A percentile compares a stretch with the other conserved stretches of the same genome.
Evolutionary conservation across 2,329 filamentous ascomycete species (phyloP).

Genomic region (Ascochyta viciae-villosae): DNA sequence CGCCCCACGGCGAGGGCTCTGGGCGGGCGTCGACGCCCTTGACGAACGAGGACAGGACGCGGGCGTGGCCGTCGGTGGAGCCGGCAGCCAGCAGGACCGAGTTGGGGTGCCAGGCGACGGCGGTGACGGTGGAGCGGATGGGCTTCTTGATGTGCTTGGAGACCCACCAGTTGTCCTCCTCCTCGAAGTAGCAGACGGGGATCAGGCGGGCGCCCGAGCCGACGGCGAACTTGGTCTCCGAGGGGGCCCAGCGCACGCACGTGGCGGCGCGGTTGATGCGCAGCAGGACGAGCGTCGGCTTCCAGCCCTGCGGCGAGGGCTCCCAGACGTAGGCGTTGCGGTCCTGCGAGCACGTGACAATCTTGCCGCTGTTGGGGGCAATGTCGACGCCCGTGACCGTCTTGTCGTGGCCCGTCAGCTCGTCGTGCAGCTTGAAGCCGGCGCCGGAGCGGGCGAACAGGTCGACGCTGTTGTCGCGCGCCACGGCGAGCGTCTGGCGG

Average conservation of each 20-base stretch:
- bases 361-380: conserved; percentile 86
- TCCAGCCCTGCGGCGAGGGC: conserved; percentile 88
- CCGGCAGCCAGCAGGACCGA: conserved; percentile 92
- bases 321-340: conserved; percentile 99
- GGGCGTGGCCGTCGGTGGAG: conserved; percentile 94
- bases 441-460: conserved; percentile 78
- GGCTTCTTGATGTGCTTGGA: conserved; percentile 99
- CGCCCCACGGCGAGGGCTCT: conserved; percentile 89
- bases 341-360: conserved; percentile 98
- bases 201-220: conserved; percentile 95
- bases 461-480: conserved; percentile 88
- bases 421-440: conserved; percentile 84
- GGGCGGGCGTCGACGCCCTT: conserved; percentile 91
- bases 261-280: conserved; percentile 97
- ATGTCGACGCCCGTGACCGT: conserved; percentile 96
- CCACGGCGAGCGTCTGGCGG: conserved; percentile 85
- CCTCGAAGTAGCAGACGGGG: conserved; percentile 97
- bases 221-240: conserved; percentile 96
- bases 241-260: conserved; percentile 96
- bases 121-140: conserved; percentile 95
- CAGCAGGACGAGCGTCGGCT: conserved; percentile 94
- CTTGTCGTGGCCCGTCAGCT: conserved; percentile 96
- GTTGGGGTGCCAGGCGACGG: conserved; percentile 96
- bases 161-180: conserved; percentile 99
- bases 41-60: conserved; percentile 94